Evolutionary conservation across 2,329 filamentous ascomycete genomes (phyloP), one percentile per base, ranked within the genome.

Genomic region (Dothistroma pini): DNA sequence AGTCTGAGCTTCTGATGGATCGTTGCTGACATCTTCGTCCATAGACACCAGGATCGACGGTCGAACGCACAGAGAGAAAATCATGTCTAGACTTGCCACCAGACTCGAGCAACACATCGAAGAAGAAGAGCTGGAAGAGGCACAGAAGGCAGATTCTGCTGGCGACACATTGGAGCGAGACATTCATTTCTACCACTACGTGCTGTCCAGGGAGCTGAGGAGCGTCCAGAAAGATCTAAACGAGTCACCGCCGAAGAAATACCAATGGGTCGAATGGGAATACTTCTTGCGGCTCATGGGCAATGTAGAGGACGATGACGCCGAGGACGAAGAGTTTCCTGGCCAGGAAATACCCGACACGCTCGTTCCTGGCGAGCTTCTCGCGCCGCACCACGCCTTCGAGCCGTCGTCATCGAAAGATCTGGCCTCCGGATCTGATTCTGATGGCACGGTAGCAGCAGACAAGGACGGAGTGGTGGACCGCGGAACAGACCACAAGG

Each of bases 111-210:
- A 68, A 31, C 75, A 79, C 31, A 49, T 71, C 70, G 80, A 57
- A 75, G 78, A 73, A 65, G 74, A 54, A 72, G 78, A 65, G 32
- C 49, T 68, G 77, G 80, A 62, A 69, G 62, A 63, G 38, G 79
- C 25, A 66, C 69, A 8, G 72, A 41, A 65, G 11, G 61, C 61
- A 2, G 64, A 67, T 7, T 68, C 76, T 25, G 70, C 74, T 4
- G 80, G 78, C 2, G 78, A 84, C 54, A 59, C 74, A 1, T 62
- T 77, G 0, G 75, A 79, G 35, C 73, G 79, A 32, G 82, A 83
- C 60, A 76, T 79, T 4, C 79, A 80, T 59, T 84, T 83, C 66
- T 83, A 81, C 63, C 78, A 80, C 59, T 81, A 75, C 51, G 69
- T 82, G 0, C 72, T 82, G 0, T 75, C 77, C 0, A 77, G 76